A percentile compares a stretch with the other conserved stretches of the same genome.
phyloP scores from a whole-genome alignment of 768 basidiomycete genomes.

The Pisolithus sp. region DNA sequence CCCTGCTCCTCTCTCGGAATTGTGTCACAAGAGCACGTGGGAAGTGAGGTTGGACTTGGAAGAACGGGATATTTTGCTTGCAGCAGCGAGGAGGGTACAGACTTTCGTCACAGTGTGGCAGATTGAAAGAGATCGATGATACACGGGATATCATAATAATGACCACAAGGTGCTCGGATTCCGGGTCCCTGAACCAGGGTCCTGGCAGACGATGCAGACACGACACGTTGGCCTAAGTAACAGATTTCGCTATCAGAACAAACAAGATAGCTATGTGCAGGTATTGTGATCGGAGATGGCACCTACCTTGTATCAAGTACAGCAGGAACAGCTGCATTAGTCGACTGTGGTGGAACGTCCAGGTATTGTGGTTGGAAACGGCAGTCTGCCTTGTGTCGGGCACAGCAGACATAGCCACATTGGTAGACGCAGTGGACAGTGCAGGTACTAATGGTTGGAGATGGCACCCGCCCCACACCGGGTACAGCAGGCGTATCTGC shows the following conservation, averaged over 20 bases:
- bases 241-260: not conserved
- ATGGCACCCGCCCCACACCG: no score
- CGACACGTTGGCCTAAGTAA: conserved; percentile 17
- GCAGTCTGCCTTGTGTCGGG: no score
- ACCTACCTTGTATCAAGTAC: not conserved
- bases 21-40: conserved; percentile 10
- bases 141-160: conserved; percentile 31
- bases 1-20: conserved; percentile 22
- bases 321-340: not conserved
- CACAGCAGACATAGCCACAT: no score
- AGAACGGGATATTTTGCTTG: conserved; percentile 22
- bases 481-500: not conserved
- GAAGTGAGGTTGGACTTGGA: conserved; percentile 20
- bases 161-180: conserved; percentile 28
- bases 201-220: conserved; percentile 31
- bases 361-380: no score
- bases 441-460: no score
- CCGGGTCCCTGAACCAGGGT: conserved; percentile 22
- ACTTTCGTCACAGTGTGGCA: conserved; percentile 31
- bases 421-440: no score
- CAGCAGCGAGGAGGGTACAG: conserved; percentile 39
- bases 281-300: not conserved
- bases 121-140: conserved; percentile 29
- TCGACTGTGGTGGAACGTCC: no score
- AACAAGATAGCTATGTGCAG: not conserved